These are phyloP conservation scores for Stylosanthes scabra DNA, from an alignment of 331 rosid genomes.

Conservation along the genomic window DNA sequence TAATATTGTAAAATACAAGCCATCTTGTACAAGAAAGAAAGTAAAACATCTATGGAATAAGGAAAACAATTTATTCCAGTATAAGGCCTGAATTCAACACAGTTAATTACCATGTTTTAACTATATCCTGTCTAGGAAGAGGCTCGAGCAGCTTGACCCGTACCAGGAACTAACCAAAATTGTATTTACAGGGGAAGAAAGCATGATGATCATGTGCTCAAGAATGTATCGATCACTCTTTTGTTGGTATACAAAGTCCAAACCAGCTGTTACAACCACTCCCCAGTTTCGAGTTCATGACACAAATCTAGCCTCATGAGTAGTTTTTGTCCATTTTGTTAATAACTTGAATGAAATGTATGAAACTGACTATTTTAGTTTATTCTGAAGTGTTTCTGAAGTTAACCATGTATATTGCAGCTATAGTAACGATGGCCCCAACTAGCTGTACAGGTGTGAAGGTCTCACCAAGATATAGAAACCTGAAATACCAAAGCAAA, in stretches of 20 bases:
- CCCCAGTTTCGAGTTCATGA: slow-evolving; percentile 37
- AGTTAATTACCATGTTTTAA: slow-evolving; percentile 11
- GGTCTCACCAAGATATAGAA: slow-evolving; percentile 87
- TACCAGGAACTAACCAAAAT: slow-evolving; percentile 33
- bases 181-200: slow-evolving; percentile 33
- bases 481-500: slow-evolving; percentile 58
- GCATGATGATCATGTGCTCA: slow-evolving; percentile 7
- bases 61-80: not conserved
- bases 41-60: slow-evolving; percentile 24
- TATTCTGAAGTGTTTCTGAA: slow-evolving; percentile 59
- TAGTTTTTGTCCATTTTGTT: slow-evolving; percentile 24
- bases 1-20: slow-evolving; percentile 7
- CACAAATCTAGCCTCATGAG: slow-evolving; percentile 21
- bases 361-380: slow-evolving; percentile 31
- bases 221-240: slow-evolving; percentile 7
- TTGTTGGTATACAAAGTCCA: slow-evolving; percentile 4
- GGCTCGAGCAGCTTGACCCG: slow-evolving; percentile 4
- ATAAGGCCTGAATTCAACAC: slow-evolving; percentile 21
- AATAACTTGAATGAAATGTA: slow-evolving; percentile 28
- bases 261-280: slow-evolving; percentile 28
- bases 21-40: slow-evolving; percentile 12
- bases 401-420: slow-evolving; percentile 92
- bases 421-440: slow-evolving; percentile 80
- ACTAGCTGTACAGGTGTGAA: slow-evolving; percentile 85
- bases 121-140: slow-evolving; percentile 1